Conservation (phyloP, 108 stramenopile genomes). For the Fistulifera pelliculosa region DNA sequence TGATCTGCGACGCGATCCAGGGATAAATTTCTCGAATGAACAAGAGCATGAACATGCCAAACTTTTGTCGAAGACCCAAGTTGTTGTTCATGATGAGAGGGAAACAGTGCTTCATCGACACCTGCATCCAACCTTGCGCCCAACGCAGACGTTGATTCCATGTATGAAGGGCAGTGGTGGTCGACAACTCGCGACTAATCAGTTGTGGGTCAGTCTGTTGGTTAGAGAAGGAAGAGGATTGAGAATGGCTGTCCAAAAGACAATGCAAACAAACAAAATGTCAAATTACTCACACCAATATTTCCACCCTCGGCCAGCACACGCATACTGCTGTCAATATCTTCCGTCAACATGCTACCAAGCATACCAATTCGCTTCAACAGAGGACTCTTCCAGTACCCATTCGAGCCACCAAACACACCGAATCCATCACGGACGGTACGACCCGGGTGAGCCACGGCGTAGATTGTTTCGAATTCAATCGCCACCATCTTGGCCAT, state of each 20-base stretch:
- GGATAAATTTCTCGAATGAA: conserved; percentile 4
- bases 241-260: too few relatives aligned
- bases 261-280: too few relatives aligned
- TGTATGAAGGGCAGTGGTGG: neutral
- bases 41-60: neutral
- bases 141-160: conserved; percentile 5
- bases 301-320: neutral
- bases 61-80: neutral
- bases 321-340: conserved; percentile 1
- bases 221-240: too few relatives aligned
- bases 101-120: neutral
- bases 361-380: conserved; percentile 1
- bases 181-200: neutral
- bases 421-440: conserved; percentile 1
- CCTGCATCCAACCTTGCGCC: conserved; percentile 1
- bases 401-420: conserved; percentile 6
- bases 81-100: neutral
- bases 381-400: conserved; percentile 1
- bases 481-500: conserved; percentile 2
- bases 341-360: conserved; percentile 2
- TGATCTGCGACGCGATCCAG: conserved; percentile 1
- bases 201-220: neutral
- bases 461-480: conserved; percentile 6
- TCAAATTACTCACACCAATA: neutral
- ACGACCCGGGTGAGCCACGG: neutral